Evolutionary conservation across 345 rosid genomes (phyloP).

Genomic region (Euphorbia lathyris): DNA sequence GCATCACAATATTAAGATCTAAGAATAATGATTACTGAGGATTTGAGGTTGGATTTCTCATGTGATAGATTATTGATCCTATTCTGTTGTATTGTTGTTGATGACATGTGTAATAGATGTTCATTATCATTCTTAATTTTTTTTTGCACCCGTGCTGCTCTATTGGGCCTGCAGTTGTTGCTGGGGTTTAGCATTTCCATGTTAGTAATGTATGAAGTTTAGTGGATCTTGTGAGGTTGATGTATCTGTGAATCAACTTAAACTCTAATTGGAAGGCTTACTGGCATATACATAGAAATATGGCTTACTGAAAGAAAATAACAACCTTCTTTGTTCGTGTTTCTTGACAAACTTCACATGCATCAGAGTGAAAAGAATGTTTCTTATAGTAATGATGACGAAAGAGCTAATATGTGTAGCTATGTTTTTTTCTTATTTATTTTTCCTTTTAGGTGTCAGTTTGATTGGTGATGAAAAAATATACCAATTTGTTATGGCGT

Average conservation of each 20-base stretch:
- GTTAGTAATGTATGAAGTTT: background rate
- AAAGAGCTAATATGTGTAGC: no score
- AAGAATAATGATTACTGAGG: background rate
- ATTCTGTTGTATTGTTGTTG: no score
- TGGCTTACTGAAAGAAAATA: background rate
- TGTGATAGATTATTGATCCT: no score
- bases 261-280: background rate
- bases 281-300: background rate
- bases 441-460: no score
- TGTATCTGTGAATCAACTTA: background rate
- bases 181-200: background rate
- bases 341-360: background rate
- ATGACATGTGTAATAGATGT: no score
- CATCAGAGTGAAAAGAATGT: background rate
- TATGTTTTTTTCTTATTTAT: no score
- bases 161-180: background rate
- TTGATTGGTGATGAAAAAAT: no score
- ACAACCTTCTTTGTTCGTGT: background rate
- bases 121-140: no score
- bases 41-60: background rate
- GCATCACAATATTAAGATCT: no score
- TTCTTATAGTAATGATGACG: no score
- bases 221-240: background rate
- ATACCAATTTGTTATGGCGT: background rate
- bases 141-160: background rate